phyloP scores from a whole-genome alignment of 1,284 basidiomycete species.

The Acaromyces ingoldii region DNA sequence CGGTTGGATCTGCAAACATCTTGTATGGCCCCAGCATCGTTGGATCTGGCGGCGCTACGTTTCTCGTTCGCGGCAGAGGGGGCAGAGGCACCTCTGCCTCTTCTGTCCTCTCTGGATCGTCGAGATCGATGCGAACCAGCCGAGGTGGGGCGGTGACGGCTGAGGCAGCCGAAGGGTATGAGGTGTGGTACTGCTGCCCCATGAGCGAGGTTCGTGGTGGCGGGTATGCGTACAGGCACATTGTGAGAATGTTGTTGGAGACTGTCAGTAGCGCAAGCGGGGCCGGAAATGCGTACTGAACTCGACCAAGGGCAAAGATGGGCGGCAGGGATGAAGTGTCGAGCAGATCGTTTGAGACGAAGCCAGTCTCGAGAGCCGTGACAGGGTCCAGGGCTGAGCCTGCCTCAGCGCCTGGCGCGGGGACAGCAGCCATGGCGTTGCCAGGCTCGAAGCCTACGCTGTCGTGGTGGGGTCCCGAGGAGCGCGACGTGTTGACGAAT shows the following conservation, averaged over 20 bases:
- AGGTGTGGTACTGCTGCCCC: constrained; percentile 1
- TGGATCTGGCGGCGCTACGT: constrained; percentile 28
- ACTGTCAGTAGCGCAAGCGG: constrained; percentile 42
- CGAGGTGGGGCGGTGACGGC: constrained; percentile 18
- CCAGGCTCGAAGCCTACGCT: constrained; percentile 1
- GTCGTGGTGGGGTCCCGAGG: not conserved
- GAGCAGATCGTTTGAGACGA: constrained; percentile 30
- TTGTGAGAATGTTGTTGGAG: constrained; percentile 43
- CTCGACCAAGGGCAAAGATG: constrained; percentile 46
- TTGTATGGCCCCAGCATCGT: constrained; percentile 10
- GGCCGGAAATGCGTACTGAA: constrained; percentile 48
- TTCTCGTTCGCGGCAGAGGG: constrained; percentile 27
- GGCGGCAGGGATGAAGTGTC: constrained; percentile 18
- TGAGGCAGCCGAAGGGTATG: not conserved
- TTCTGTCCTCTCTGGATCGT: constrained; percentile 39
- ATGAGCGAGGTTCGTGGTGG: constrained; percentile 10
- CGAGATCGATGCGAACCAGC: constrained; percentile 46
- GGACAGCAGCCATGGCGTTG: not conserved
- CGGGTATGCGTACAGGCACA: constrained; percentile 37
- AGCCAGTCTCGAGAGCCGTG: constrained; percentile 35
- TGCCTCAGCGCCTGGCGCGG: not conserved
- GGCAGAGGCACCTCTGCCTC: constrained; percentile 44
- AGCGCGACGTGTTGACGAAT: constrained; percentile 1
- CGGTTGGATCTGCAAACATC: constrained; percentile 68
- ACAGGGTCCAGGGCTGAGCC: not conserved